Evolutionary conservation across 148 eudicot genomes (phyloP).

Genomic region (Fallopia convolvulus): DNA sequence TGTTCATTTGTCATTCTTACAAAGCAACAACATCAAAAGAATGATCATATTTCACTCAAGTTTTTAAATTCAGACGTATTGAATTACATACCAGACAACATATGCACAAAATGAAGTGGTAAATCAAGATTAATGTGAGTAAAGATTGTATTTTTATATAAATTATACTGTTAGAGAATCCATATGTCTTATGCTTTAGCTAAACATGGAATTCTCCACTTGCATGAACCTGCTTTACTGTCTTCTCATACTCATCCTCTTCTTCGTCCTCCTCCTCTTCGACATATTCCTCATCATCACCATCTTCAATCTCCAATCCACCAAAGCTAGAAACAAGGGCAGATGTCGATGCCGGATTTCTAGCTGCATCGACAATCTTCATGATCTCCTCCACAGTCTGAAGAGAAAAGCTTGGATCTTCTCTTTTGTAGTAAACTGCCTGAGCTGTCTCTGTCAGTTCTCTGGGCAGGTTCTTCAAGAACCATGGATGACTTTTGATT

Average conservation of each 20-base stretch:
- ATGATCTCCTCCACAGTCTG: constrained; percentile 43
- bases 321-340: constrained; percentile 26
- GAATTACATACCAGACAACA: background rate
- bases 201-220: constrained; percentile 10
- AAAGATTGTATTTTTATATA: too few species aligned
- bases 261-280: constrained; percentile 22
- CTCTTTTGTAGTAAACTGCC: constrained; percentile 33
- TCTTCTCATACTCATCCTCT: constrained; percentile 26
- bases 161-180: background rate
- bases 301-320: constrained; percentile 26
- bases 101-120: background rate
- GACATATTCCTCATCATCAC: constrained; percentile 12
- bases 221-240: constrained; percentile 13
- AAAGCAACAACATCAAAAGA: background rate
- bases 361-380: constrained; percentile 38
- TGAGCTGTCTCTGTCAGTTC: constrained; percentile 35
- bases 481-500: constrained; percentile 55
- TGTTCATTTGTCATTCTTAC: background rate
- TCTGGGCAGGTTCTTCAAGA: constrained; percentile 43
- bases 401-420: constrained; percentile 32
- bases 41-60: background rate
- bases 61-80: background rate
- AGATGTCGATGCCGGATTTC: constrained; percentile 29
- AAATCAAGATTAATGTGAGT: background rate
- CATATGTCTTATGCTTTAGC: background rate